These are phyloP conservation scores for Echria macrotheca DNA, from an alignment of 495 filamentous ascomycete genomes.

Conservation along the genomic window DNA sequence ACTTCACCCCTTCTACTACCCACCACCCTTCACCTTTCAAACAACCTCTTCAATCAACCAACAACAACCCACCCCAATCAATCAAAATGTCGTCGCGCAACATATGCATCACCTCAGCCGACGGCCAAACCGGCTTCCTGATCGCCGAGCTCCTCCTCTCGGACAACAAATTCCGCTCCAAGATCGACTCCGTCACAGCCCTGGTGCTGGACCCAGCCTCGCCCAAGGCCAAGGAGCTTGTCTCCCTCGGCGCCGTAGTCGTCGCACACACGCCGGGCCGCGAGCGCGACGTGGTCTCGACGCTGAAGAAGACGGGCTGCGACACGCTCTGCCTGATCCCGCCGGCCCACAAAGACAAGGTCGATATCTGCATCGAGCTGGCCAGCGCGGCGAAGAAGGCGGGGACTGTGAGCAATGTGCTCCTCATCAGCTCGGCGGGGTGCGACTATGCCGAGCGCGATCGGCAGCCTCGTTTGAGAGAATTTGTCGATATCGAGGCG, in stretches of 20 bases:
- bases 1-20: too few species aligned
- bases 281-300: conserved; percentile 31
- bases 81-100: conserved; percentile 41
- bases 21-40: too few species aligned
- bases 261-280: conserved; percentile 41
- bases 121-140: conserved; percentile 51
- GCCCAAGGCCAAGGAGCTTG: conserved; percentile 49
- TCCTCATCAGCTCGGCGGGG: conserved; percentile 49
- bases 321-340: conserved; percentile 53
- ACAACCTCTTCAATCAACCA: too few species aligned
- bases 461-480: conserved; percentile 47
- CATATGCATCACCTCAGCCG: conserved; percentile 47
- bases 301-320: conserved; percentile 37
- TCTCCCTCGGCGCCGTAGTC: conserved; percentile 47
- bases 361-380: conserved; percentile 46
- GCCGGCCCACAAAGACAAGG: conserved; percentile 43
- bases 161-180: conserved; percentile 36
- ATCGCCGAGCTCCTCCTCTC: conserved; percentile 51
- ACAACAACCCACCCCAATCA: neutral
- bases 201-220: conserved; percentile 42
- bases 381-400: conserved; percentile 46
- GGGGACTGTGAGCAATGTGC: conserved; percentile 40
- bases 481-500: conserved; percentile 51
- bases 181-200: conserved; percentile 36
- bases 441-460: conserved; percentile 49